Base-by-base conservation (phyloP, 495 filamentous ascomycete genomes). In the Viridothelium virens region DNA sequence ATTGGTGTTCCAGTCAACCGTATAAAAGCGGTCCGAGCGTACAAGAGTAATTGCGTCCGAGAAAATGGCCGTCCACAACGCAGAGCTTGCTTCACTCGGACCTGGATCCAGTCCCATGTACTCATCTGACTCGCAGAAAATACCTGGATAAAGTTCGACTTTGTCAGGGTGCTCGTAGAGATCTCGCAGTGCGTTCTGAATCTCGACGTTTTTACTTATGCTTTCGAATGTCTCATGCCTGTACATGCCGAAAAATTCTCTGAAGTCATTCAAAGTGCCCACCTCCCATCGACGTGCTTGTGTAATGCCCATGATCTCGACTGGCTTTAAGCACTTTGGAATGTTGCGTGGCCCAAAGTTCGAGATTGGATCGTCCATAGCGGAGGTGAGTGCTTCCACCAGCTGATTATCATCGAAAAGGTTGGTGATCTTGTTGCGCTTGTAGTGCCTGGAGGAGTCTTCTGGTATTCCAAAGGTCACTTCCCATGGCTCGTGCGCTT, bases 201-300 rank as follows among this genome's bases (percentile, higher is more conserved):
- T 59, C 53, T 59, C 53, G 53, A 59, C 53, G 53, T 59, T 59
- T 36, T 59, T 59, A 72, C 87, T 87, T 68, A 87, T 83, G 56
- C 85, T 83, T 71, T 87, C 83, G 67, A 87, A 88, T 0, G 78
- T 82, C 3, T 85, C 81, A 65, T 86, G 82, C 3, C 77, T 72
- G 75, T 83, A 83, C 68, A 86, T 70, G 18, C 76, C 74, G 68
- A 88, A 83, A 74, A 86, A 87, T 68, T 82, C 80, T 31, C 86
- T 81, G 76, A 87, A 87, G 72, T 87, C 84, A 67, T 87, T 86
- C 38, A 87, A 75, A 38, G 84, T 85, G 3, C 81, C 83, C 10
- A 85, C 77, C 16, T 84, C 77, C 85, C 85, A 88, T 56, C 77
- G 77, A 65, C 86, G 79, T 41, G 84, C 79, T 69, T 87, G 85